Percentiles rank a stretch among this genome's conserved stretches.
These are phyloP conservation scores for Bipolaris cookei DNA, from an alignment of 2,329 filamentous ascomycete genomes.

Conservation along the genomic window DNA sequence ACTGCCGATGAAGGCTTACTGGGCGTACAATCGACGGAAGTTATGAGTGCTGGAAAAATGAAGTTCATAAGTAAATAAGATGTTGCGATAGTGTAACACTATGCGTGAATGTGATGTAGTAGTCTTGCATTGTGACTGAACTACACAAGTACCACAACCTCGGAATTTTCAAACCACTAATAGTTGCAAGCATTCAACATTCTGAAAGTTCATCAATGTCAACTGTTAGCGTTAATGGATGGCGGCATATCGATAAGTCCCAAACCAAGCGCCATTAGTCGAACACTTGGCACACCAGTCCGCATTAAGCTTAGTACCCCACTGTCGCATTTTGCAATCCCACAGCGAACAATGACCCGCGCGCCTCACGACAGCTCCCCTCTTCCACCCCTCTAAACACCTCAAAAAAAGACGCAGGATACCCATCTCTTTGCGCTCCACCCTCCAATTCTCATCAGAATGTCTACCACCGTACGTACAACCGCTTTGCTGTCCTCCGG, in stretches of 20 bases:
- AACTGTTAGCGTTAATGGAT: neutral
- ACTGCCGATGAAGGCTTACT: slow-evolving; percentile 78
- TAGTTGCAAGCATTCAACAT: too few relatives aligned
- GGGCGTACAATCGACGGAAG: slow-evolving; percentile 62
- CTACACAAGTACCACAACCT: too few relatives aligned
- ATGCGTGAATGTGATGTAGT: neutral
- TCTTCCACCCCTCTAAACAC: neutral
- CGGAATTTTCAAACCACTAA: too few relatives aligned
- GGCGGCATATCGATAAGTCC: neutral
- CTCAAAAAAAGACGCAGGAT: slow-evolving; percentile 73
- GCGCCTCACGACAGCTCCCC: slow-evolving; percentile 1
- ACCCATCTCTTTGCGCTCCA: slow-evolving; percentile 81
- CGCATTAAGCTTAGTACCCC: slow-evolving; percentile 6
- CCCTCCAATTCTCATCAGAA: slow-evolving; percentile 62
- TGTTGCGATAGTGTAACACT: too few relatives aligned
- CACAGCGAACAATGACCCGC: slow-evolving; percentile 4
- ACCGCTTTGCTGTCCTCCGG: slow-evolving; percentile 92
- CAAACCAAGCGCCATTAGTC: neutral
- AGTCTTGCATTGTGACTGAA: neutral
- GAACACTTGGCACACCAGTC: slow-evolving; percentile 8
- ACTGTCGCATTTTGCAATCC: slow-evolving; percentile 16
- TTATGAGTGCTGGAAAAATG: slow-evolving; percentile 42
- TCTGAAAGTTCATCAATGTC: neutral
- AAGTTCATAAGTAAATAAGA: neutral
- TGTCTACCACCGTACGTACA: slow-evolving; percentile 92